phyloP scores from a whole-genome alignment of 257 asterid species.

The Coffea eugenioides region DNA sequence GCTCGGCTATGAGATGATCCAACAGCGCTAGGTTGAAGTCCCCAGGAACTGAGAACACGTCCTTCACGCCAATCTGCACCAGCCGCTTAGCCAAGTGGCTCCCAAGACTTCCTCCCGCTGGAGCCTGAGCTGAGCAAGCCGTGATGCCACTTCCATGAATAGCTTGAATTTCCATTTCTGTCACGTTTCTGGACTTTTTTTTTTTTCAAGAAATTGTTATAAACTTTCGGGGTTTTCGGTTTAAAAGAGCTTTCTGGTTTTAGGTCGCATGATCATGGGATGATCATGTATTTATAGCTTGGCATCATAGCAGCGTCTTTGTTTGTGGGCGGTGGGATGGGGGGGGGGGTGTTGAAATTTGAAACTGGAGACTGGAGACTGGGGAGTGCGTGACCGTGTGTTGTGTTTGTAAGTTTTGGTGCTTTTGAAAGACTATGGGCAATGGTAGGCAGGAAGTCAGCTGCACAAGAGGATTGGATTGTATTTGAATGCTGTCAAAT shows the following conservation, averaged over 20 bases:
- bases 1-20: constrained; percentile 68
- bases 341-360: too few relatives aligned
- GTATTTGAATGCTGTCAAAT: background rate
- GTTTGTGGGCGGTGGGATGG: too few relatives aligned
- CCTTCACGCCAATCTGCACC: constrained; percentile 65
- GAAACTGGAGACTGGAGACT: too few relatives aligned
- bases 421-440: constrained; percentile 37
- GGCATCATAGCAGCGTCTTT: background rate
- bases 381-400: background rate
- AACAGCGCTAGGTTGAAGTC: constrained; percentile 64
- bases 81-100: constrained; percentile 65
- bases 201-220: background rate
- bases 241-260: background rate
- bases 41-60: constrained; percentile 78
- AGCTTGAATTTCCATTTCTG: constrained; percentile 30
- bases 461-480: background rate
- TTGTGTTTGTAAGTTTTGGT: background rate
- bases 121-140: constrained; percentile 11
- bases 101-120: constrained; percentile 49
- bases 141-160: constrained; percentile 13
- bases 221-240: too few relatives aligned
- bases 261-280: background rate
- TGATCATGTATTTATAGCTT: constrained; percentile 5
- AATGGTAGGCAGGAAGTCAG: constrained; percentile 1
- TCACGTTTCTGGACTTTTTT: background rate